A percentile compares a stretch with the other conserved stretches of the same genome.
Evolutionary conservation across 352 stramenopile species (phyloP).

Genomic region (Paralagenidium karlingii): DNA sequence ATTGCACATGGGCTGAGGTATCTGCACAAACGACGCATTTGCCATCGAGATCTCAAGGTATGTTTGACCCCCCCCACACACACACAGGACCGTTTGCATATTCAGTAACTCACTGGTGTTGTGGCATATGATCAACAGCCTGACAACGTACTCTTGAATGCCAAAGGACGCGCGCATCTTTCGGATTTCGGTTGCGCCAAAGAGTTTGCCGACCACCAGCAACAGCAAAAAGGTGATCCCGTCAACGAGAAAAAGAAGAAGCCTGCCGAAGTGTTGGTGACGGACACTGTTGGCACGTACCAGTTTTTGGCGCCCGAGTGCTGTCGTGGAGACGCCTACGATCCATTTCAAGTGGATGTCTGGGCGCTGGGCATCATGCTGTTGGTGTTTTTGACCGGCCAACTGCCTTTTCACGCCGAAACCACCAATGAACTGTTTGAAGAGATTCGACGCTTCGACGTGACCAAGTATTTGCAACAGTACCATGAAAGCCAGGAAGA

Average conservation of each 20-base stretch:
- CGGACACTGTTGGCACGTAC: constrained; percentile 82
- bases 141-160: constrained; percentile 81
- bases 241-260: not conserved
- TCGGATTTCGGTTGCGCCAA: constrained; percentile 83
- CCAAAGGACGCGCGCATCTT: constrained; percentile 63
- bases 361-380: constrained; percentile 79
- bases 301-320: constrained; percentile 85
- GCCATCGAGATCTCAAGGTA: constrained; percentile 86
- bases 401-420: constrained; percentile 64
- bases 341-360: constrained; percentile 71
- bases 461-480: constrained; percentile 23
- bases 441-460: constrained; percentile 35
- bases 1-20: constrained; percentile 74
- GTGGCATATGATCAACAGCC: constrained; percentile 59
- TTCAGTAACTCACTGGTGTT: constrained; percentile 23
- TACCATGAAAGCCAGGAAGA: not conserved
- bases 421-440: constrained; percentile 70
- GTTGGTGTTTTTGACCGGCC: constrained; percentile 78
- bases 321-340: constrained; percentile 69
- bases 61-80: constrained; percentile 3
- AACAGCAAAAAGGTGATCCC: not conserved
- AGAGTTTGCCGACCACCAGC: constrained; percentile 3
- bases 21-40: constrained; percentile 56
- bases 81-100: constrained; percentile 2
- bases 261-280: constrained; percentile 15